These are phyloP conservation scores for Xanthoceras sorbifolium DNA, from an alignment of 345 rosid genomes.

Conservation along the genomic window DNA sequence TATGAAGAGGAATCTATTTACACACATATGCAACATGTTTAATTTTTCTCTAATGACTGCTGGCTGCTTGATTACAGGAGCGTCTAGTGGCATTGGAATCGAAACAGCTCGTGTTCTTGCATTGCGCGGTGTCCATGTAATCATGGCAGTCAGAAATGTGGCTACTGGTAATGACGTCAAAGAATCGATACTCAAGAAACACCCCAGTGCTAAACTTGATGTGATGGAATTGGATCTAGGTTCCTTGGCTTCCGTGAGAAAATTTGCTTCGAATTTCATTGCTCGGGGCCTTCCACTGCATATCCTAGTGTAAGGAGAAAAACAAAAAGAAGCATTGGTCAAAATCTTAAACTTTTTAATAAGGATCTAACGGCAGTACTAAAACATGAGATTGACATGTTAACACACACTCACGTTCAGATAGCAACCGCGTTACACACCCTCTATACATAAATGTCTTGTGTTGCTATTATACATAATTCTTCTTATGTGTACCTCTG, in stretches of 20 bases:
- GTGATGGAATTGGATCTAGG: constrained; percentile 81
- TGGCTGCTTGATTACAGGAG: constrained; percentile 42
- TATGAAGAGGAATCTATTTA: too few relatives aligned
- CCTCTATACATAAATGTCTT: too few relatives aligned
- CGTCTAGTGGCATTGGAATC: constrained; percentile 74
- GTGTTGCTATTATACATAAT: too few relatives aligned
- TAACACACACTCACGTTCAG: too few relatives aligned
- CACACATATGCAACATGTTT: background rate
- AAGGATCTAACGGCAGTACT: background rate
- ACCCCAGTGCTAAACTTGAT: constrained; percentile 61
- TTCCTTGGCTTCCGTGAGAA: constrained; percentile 65
- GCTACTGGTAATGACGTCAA: constrained; percentile 54
- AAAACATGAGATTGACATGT: background rate
- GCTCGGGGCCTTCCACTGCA: constrained; percentile 59
- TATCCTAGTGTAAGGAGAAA: constrained; percentile 52
- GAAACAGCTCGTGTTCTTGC: constrained; percentile 84
- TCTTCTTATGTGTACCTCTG: too few relatives aligned
- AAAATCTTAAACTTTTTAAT: too few relatives aligned
- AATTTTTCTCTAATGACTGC: background rate
- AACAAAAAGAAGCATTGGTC: background rate
- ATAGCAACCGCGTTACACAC: too few relatives aligned
- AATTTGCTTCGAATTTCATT: constrained; percentile 59
- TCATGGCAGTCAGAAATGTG: constrained; percentile 71
- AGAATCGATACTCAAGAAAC: constrained; percentile 56
- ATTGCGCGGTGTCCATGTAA: constrained; percentile 66